phyloP scores from a whole-genome alignment of 2,329 filamentous ascomycete genomes.

The Colletotrichum ledebouriae region DNA sequence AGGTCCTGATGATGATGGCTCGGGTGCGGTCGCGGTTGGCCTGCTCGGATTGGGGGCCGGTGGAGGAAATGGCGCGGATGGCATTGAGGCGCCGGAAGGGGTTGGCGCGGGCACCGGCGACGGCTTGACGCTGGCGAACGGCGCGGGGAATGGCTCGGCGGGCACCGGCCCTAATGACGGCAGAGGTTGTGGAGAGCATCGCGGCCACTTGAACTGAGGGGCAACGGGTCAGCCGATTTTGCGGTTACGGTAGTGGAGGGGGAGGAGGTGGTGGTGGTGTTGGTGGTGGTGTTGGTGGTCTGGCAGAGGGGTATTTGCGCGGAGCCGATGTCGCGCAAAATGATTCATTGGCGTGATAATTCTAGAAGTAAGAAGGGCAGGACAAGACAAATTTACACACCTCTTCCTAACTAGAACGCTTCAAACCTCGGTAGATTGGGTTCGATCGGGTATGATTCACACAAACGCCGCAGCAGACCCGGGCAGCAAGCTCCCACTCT shows the following conservation, averaged over 20 bases:
- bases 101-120: conserved; percentile 46
- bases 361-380: not conserved
- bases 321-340: conserved; percentile 22
- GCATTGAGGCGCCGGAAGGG: conserved; percentile 42
- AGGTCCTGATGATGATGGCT: conserved; percentile 87
- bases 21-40: conserved; percentile 72
- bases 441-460: conserved; percentile 4
- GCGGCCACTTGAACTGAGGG: conserved; percentile 35
- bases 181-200: conserved; percentile 60
- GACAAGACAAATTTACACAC: conserved; percentile 17
- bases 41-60: conserved; percentile 51
- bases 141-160: conserved; percentile 55
- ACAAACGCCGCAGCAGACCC: conserved; percentile 7
- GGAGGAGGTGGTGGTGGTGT: not conserved
- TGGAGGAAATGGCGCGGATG: conserved; percentile 49
- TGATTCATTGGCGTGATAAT: conserved; percentile 7
- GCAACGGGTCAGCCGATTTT: conserved; percentile 14
- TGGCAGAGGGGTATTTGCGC: conserved; percentile 39
- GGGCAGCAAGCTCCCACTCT: conserved; percentile 15
- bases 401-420: conserved; percentile 13
- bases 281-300: not conserved
- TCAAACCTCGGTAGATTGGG: not conserved
- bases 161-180: conserved; percentile 59
- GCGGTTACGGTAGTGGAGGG: not conserved
- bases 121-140: conserved; percentile 42